Percentiles rank a stretch among this genome's conserved stretches.
phyloP scores from a whole-genome alignment of 208 protist species.

The Acanthamoeba healyi region DNA sequence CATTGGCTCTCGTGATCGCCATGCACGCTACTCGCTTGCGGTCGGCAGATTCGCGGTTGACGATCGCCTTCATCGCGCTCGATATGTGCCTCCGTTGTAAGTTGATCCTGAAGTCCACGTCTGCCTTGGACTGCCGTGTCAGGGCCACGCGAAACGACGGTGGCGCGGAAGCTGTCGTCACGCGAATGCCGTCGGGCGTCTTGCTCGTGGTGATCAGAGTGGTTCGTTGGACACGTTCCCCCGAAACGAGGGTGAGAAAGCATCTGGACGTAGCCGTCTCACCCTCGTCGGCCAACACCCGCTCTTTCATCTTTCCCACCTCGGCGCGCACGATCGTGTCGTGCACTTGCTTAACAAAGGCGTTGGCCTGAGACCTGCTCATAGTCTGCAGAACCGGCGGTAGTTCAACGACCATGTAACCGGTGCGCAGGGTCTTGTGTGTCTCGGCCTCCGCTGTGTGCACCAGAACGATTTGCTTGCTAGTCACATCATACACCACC shows the following conservation, averaged over 20 bases:
- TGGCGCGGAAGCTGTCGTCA: neutral
- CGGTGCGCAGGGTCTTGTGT: neutral
- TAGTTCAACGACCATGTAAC: neutral
- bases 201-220: slow-evolving; percentile 1
- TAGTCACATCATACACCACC: neutral
- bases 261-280: neutral
- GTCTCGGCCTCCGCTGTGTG: neutral
- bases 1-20: neutral
- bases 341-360: neutral
- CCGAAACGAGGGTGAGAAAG: neutral
- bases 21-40: neutral
- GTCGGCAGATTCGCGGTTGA: neutral
- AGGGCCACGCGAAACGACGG: neutral
- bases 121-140: neutral
- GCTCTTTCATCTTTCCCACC: neutral
- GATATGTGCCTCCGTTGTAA: neutral
- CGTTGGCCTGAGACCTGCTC: neutral
- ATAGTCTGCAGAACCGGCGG: neutral
- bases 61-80: neutral
- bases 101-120: neutral
- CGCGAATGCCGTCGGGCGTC: neutral
- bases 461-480: neutral
- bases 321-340: neutral
- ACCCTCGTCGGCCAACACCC: neutral
- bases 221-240: neutral